phyloP scores from a whole-genome alignment of 2,329 filamentous ascomycete species.

The Juglanconis sp. region DNA sequence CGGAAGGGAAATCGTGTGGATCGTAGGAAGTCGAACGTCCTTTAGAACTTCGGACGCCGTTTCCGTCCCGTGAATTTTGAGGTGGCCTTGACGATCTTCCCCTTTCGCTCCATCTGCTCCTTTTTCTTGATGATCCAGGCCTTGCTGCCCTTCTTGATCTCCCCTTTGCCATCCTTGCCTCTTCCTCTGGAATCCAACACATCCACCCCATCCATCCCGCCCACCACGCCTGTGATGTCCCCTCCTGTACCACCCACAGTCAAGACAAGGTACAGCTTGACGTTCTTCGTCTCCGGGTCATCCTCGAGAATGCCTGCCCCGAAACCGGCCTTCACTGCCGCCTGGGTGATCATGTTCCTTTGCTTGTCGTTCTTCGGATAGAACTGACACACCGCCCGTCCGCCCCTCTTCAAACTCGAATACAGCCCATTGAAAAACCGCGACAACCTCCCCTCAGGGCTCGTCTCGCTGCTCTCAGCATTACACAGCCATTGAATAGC shows the following conservation, averaged over 20 bases:
- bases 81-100: slow-evolving; percentile 86
- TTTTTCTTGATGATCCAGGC: slow-evolving; percentile 83
- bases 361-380: slow-evolving; percentile 96
- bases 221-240: slow-evolving; percentile 87
- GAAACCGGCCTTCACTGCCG: slow-evolving; percentile 90
- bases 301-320: slow-evolving; percentile 93
- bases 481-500: slow-evolving; percentile 99
- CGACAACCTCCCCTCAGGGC: slow-evolving; percentile 70
- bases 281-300: slow-evolving; percentile 92
- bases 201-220: slow-evolving; percentile 84
- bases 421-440: slow-evolving; percentile 94
- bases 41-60: slow-evolving; percentile 71
- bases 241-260: slow-evolving; percentile 74
- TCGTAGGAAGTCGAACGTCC: background rate
- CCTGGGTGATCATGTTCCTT: slow-evolving; percentile 84
- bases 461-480: slow-evolving; percentile 83
- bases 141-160: slow-evolving; percentile 77
- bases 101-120: slow-evolving; percentile 90
- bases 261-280: slow-evolving; percentile 92
- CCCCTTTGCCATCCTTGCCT: slow-evolving; percentile 44
- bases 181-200: slow-evolving; percentile 67
- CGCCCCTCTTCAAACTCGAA: slow-evolving; percentile 76
- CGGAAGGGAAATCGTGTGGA: background rate
- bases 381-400: slow-evolving; percentile 91
- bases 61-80: slow-evolving; percentile 95